Evolutionary conservation across 176 grass and related monocot genomes (phyloP).

Genomic region (Paspalum notatum): DNA sequence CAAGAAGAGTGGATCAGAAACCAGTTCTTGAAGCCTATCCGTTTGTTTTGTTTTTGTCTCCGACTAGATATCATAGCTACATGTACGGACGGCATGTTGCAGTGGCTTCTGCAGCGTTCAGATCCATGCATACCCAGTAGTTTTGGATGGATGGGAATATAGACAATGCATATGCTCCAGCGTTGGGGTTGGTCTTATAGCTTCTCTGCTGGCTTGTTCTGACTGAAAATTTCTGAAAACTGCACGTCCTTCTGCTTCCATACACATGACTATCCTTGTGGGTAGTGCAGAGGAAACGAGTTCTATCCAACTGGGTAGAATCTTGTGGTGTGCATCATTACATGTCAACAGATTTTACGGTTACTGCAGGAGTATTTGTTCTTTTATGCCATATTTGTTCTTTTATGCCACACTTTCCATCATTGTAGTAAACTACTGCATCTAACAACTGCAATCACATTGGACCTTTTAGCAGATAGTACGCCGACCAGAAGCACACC

Average conservation of each 20-base stretch:
- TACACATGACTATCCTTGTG: conserved; percentile 17
- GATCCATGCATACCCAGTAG: neutral
- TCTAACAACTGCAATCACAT: conserved; percentile 13
- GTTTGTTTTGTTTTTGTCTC: neutral
- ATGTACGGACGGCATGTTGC: conserved; percentile 13
- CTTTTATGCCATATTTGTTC: neutral
- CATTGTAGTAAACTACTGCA: neutral
- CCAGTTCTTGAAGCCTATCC: neutral
- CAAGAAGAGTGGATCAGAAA: conserved; percentile 7
- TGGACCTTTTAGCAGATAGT: conserved; percentile 39
- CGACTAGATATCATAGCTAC: neutral
- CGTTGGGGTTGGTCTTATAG: too few species aligned
- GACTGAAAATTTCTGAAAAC: conserved; percentile 38
- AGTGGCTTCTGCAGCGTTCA: conserved; percentile 12
- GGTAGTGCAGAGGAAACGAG: neutral
- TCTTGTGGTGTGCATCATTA: conserved; percentile 1
- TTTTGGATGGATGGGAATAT: too few species aligned
- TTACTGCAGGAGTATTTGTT: neutral
- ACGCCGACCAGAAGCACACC: conserved; percentile 36
- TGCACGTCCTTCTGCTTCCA: conserved; percentile 30
- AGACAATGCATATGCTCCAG: too few species aligned
- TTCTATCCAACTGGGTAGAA: conserved; percentile 2
- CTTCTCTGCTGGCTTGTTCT: conserved; percentile 14
- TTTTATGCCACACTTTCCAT: neutral
- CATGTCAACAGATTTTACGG: conserved; percentile 2